A percentile compares a stretch with the other conserved stretches of the same genome.
These are phyloP conservation scores for Candida odintsovae DNA, from an alignment of 805 yeast species.

Conservation along the genomic window DNA sequence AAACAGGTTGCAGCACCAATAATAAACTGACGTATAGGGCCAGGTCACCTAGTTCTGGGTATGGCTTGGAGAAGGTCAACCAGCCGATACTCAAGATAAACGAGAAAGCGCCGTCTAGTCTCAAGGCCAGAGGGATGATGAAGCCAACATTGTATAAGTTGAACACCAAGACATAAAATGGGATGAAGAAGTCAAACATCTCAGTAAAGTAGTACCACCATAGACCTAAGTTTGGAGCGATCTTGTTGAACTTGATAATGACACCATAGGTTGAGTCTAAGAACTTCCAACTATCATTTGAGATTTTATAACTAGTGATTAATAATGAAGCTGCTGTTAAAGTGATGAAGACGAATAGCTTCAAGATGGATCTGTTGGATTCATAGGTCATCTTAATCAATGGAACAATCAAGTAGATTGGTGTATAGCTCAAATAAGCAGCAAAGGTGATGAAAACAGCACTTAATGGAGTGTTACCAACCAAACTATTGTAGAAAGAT, in stretches of 20 bases:
- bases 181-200: constrained; percentile 83
- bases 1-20: constrained; percentile 39
- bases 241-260: constrained; percentile 54
- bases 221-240: constrained; percentile 85
- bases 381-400: constrained; percentile 29
- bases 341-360: constrained; percentile 25
- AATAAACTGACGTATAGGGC: constrained; percentile 48
- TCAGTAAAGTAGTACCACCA: constrained; percentile 99
- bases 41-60: constrained; percentile 79
- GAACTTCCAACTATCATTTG: constrained; percentile 37
- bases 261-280: constrained; percentile 53
- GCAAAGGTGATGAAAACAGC: constrained; percentile 55
- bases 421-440: constrained; percentile 56
- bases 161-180: constrained; percentile 80
- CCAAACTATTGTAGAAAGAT: constrained; percentile 39
- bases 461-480: constrained; percentile 35
- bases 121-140: constrained; percentile 65
- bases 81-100: constrained; percentile 41
- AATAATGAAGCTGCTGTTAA: constrained; percentile 26
- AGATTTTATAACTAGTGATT: constrained; percentile 32
- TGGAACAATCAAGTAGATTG: constrained; percentile 57
- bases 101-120: constrained; percentile 68
- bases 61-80: constrained; percentile 67
- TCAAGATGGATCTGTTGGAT: constrained; percentile 14
- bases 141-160: constrained; percentile 66